Evolutionary conservation across 192 early-diverging fungal genomes (phyloP), one percentile per base, ranked within the genome.

Genomic region (Coemansia sp.): DNA sequence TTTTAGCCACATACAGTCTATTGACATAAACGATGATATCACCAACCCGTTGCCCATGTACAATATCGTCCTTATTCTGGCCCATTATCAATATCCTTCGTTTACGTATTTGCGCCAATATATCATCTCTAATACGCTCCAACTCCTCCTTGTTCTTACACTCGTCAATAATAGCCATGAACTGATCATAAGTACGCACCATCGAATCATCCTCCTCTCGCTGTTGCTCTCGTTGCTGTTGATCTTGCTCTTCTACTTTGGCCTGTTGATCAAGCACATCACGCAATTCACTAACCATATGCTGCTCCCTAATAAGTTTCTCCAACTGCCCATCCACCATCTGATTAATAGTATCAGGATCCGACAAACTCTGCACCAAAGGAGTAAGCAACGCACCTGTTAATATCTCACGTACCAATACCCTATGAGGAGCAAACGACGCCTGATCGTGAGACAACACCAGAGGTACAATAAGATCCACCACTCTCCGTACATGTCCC

Each of bases 311-410:
- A 58, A 84, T 84, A 29, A 77, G 65, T 57, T 63, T 60, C 38
- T 68, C 73, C 38, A 82, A 56, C 73, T 89, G 85, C 12, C 75
- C 65, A 34, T 90, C 89, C n/a, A 96, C 72, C 16, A 87, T 83
- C 64, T 92, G 88, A 73, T 96, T 96, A 85, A 90, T 89, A 45
- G 88, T 96, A 72, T 96, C 94, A 1, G 94, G 91, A 49, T 96
- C 94, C 0, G 89, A 80, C 30, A 96, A 40, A 36, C 84, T 83
- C 17, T 87, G 74, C 28, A 95, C 63, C 0, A 90, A 52, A 1
- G 93, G 92, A 29, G 85, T 82, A 7, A 97, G 48, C 7, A 96
- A 71, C 0, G 88, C 82, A 11, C 88, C 86, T 0, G 82, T 79
- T 10, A 95, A 60, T 8, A 97, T 72, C 69, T 97, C 96, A 11